Evolutionary conservation across 2,329 filamentous ascomycete species (phyloP).

Genomic region (Hypoxylon rubiginosum): DNA sequence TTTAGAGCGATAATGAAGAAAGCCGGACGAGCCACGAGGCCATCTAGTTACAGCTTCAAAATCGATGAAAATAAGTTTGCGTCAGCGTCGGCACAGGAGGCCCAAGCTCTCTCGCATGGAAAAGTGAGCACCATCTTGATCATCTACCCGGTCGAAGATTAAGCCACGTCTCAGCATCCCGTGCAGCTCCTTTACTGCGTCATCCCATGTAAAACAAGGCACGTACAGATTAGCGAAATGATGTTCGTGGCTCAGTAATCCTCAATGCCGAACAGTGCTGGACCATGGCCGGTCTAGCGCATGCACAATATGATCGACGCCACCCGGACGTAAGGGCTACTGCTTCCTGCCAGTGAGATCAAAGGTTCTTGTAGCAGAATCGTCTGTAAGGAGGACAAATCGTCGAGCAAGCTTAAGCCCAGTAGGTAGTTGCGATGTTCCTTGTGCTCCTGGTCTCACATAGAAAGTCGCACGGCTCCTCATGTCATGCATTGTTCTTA

Average conservation of each 20-base stretch:
- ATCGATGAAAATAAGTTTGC: not conserved
- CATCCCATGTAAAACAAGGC: constrained; percentile 39
- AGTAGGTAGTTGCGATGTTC: constrained; percentile 22
- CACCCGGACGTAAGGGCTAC: constrained; percentile 41
- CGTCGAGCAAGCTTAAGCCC: constrained; percentile 18
- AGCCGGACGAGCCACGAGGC: constrained; percentile 25
- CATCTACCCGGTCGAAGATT: constrained; percentile 36
- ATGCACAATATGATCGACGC: constrained; percentile 36
- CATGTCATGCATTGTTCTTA: constrained; percentile 16
- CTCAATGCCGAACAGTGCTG: constrained; percentile 35
- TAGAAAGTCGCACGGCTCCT: constrained; percentile 9
- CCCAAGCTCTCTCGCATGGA: constrained; percentile 22
- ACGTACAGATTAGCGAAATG: constrained; percentile 43
- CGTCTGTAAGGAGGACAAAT: constrained; percentile 16
- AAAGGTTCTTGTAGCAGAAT: constrained; percentile 34
- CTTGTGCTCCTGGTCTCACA: constrained; percentile 20
- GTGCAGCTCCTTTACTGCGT: constrained; percentile 34
- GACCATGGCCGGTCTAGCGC: constrained; percentile 20
- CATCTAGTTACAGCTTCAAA: constrained; percentile 20
- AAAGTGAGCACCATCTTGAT: constrained; percentile 25
- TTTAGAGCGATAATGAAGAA: constrained; percentile 26
- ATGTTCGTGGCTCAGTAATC: constrained; percentile 39
- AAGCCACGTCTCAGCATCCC: constrained; percentile 44
- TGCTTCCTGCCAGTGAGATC: constrained; percentile 31
- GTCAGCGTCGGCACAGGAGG: constrained; percentile 18